phyloP scores from a whole-genome alignment of 2,329 filamentous ascomycete species.

The Claviceps spartinae region DNA sequence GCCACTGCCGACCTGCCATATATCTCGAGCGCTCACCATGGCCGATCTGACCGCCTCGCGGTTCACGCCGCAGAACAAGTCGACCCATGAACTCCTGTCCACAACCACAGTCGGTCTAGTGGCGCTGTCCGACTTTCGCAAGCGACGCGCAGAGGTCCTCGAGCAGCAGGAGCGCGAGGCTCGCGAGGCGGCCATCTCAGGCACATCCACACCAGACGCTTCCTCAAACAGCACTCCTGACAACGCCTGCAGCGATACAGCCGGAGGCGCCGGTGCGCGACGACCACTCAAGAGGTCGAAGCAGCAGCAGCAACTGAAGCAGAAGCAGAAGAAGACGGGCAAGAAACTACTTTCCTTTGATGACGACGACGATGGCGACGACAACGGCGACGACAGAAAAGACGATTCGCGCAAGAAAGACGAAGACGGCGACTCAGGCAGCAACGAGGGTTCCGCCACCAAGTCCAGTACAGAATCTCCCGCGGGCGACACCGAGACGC shows the following conservation, averaged over 20 bases:
- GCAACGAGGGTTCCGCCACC: neutral
- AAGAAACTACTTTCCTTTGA: constrained; percentile 21
- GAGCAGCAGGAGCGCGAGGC: constrained; percentile 79
- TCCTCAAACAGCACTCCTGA: constrained; percentile 36
- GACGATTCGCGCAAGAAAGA: constrained; percentile 51
- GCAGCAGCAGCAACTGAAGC: neutral
- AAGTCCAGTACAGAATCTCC: constrained; percentile 2
- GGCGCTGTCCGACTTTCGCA: constrained; percentile 84
- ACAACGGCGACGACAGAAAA: constrained; percentile 19
- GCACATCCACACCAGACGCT: constrained; percentile 33
- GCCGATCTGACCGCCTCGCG: constrained; percentile 33
- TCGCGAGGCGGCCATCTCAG: constrained; percentile 42
- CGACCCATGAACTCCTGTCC: constrained; percentile 69
- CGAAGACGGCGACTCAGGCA: constrained; percentile 29
- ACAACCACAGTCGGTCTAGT: constrained; percentile 85
- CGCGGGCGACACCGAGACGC: constrained; percentile 7
- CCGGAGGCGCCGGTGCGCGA: constrained; percentile 9
- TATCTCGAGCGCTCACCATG: neutral
- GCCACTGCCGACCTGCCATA: neutral
- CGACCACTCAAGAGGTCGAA: constrained; percentile 15
- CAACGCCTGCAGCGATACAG: constrained; percentile 23
- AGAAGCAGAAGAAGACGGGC: constrained; percentile 30
- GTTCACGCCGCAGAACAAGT: constrained; percentile 64
- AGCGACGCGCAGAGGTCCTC: constrained; percentile 85
- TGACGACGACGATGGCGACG: constrained; percentile 32